phyloP scores from a whole-genome alignment of 495 filamentous ascomycete genomes.

The Cairneyella variabilis region DNA sequence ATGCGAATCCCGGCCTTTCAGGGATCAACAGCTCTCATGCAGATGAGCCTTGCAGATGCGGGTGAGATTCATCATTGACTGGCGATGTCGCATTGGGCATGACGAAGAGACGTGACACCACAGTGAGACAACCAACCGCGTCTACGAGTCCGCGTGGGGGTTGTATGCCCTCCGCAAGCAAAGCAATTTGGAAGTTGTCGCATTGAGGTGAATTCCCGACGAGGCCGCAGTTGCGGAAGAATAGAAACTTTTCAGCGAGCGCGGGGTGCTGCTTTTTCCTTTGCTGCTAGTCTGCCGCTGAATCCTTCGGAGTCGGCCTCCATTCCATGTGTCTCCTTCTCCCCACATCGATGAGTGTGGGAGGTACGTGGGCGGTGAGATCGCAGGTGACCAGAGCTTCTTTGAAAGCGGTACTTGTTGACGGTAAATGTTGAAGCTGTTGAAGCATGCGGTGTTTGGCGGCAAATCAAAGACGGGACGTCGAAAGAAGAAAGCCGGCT shows the following conservation, averaged over 20 bases:
- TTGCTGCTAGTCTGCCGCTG: neutral
- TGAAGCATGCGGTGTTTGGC: no score
- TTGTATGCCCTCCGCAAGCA: neutral
- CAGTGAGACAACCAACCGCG: constrained; percentile 16
- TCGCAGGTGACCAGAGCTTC: neutral
- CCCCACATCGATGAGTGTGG: neutral
- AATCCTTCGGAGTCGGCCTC: neutral
- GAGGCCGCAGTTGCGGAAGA: neutral
- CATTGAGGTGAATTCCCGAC: neutral
- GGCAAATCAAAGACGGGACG: no score
- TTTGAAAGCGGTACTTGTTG: no score
- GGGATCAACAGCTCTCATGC: no score
- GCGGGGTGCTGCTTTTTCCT: neutral
- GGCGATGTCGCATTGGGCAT: constrained; percentile 1
- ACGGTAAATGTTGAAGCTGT: no score
- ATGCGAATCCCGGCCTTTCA: no score
- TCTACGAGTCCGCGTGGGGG: neutral
- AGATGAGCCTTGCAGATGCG: constrained; percentile 15
- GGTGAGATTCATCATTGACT: constrained; percentile 11
- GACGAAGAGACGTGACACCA: constrained; percentile 23
- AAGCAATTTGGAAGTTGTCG: constrained; percentile 15
- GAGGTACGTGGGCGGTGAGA: neutral
- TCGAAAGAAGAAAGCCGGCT: no score
- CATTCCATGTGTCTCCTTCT: neutral
- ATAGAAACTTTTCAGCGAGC: neutral